Conservation (phyloP, 352 stramenopile species). For the Globisporangium echinulatum region DNA sequence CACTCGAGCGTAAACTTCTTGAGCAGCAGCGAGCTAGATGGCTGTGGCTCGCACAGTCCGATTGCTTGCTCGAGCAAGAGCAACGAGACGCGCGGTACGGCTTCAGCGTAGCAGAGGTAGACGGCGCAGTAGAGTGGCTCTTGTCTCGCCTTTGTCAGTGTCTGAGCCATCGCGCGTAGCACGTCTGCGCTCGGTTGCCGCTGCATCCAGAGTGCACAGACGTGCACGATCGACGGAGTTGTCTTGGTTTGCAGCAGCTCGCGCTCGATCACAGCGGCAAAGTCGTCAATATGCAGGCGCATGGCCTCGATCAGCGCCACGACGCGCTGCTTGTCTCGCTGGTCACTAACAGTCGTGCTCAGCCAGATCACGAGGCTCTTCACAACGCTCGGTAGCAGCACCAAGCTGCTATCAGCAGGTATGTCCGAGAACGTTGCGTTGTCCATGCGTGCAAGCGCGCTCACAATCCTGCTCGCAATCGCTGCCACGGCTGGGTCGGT, state of each 20-base stretch:
- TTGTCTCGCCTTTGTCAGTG: background rate
- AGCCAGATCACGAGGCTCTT: constrained; percentile 1
- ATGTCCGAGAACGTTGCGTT: background rate
- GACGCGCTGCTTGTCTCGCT: background rate
- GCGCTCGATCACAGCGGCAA: background rate
- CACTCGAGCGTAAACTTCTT: constrained; percentile 2
- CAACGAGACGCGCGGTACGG: background rate
- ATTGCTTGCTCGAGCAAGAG: background rate
- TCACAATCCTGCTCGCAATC: background rate
- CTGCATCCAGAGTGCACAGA: constrained; percentile 1
- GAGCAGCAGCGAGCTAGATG: background rate
- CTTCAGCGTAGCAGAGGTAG: background rate
- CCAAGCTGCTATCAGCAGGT: background rate
- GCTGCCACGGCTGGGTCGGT: background rate
- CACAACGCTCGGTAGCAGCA: background rate
- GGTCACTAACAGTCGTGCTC: background rate
- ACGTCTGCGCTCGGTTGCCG: background rate
- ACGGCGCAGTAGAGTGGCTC: background rate
- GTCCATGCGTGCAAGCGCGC: background rate
- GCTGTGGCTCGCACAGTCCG: background rate
- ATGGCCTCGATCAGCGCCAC: background rate
- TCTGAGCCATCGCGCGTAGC: background rate
- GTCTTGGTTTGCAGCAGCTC: background rate
- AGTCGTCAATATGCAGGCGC: background rate
- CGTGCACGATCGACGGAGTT: background rate